Percentiles rank a stretch among this genome's conserved stretches.
These are phyloP conservation scores for Mycena rebaudengoi DNA, from an alignment of 768 basidiomycete species.

Conservation along the genomic window DNA sequence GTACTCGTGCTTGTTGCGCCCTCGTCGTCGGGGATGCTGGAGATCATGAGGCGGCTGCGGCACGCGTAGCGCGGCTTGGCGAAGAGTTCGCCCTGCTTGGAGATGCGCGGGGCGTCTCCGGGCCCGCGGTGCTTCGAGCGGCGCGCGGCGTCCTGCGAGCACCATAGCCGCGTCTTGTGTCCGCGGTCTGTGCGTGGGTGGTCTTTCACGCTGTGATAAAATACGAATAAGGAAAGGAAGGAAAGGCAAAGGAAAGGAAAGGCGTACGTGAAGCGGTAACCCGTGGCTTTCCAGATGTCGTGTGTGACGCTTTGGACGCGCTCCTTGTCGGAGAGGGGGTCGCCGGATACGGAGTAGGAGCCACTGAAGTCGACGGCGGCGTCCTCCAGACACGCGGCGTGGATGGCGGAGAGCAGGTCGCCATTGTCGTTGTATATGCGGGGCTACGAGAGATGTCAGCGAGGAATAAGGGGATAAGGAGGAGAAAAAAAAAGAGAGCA, in stretches of 20 bases:
- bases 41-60: constrained; percentile 54
- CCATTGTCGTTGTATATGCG: constrained; percentile 3
- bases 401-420: constrained; percentile 18
- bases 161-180: constrained; percentile 61
- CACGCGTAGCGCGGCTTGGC: constrained; percentile 55
- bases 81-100: constrained; percentile 46
- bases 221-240: constrained; percentile 1
- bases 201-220: constrained; percentile 52
- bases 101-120: constrained; percentile 42
- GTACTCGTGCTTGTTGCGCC: constrained; percentile 34
- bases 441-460: constrained; percentile 10
- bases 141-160: constrained; percentile 58
- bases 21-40: constrained; percentile 46
- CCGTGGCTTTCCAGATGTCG: constrained; percentile 58
- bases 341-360: constrained; percentile 44
- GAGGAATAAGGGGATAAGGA: not conserved
- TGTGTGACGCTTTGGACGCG: constrained; percentile 50
- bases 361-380: constrained; percentile 53
- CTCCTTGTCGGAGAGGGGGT: constrained; percentile 42
- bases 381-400: constrained; percentile 23
- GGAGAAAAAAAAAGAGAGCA: not conserved
- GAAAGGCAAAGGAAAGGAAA: constrained; percentile 5
- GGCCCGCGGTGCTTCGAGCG: constrained; percentile 45
- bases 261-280: constrained; percentile 59
- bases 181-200: constrained; percentile 56